phyloP scores from a whole-genome alignment of 331 rosid species.

The Malus hybrid region DNA sequence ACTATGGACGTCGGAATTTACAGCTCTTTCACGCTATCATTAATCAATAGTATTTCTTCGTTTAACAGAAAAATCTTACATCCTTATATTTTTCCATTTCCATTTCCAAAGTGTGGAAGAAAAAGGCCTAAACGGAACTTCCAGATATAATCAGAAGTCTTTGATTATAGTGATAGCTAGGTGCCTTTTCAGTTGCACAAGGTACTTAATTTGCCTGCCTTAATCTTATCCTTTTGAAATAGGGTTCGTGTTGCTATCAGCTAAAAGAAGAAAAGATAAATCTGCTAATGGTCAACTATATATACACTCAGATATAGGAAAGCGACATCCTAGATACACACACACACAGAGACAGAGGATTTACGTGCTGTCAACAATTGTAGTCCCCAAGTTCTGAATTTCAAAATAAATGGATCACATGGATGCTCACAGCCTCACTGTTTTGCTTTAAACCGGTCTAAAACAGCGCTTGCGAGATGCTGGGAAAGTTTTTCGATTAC shows the following conservation, averaged over 20 bases:
- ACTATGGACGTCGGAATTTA: neutral
- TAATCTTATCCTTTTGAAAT: neutral
- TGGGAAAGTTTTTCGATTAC: constrained; percentile 29
- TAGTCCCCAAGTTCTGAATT: too few species aligned
- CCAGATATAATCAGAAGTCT: neutral
- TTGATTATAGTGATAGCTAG: neutral
- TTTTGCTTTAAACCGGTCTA: constrained; percentile 15
- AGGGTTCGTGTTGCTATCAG: constrained; percentile 10
- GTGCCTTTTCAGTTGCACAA: neutral
- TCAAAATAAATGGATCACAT: neutral
- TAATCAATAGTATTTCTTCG: neutral
- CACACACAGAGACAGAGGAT: neutral
- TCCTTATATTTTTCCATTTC: neutral
- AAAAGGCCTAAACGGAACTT: neutral
- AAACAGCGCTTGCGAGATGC: constrained; percentile 24
- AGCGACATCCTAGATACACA: neutral
- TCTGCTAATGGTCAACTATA: neutral
- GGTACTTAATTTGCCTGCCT: neutral
- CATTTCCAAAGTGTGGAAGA: neutral
- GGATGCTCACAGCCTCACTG: neutral
- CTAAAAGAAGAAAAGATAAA: constrained; percentile 8
- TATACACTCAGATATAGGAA: neutral
- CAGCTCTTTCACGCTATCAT: neutral
- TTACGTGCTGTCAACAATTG: constrained; percentile 30
- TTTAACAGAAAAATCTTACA: neutral